Evolutionary conservation across 2,329 filamentous ascomycete species (phyloP).

Genomic region (Aspergillus carbonarius): DNA sequence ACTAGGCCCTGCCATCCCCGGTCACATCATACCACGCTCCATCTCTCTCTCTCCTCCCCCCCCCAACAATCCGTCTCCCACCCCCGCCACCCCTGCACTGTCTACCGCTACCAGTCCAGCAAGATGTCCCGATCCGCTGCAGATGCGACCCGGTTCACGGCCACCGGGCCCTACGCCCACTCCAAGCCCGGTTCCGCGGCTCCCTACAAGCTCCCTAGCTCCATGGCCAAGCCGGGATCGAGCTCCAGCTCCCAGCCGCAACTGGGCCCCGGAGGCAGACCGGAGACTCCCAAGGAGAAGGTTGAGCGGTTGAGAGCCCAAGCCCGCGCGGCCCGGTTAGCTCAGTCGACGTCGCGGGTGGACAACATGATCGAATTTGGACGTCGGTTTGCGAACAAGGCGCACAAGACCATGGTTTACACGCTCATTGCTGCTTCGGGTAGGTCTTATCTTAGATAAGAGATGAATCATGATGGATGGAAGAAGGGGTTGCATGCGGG

Average conservation of each 20-base stretch:
- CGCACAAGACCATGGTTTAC: constrained; percentile 60
- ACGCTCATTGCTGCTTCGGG: constrained; percentile 62
- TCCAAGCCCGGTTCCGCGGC: constrained; percentile 36
- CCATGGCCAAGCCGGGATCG: constrained; percentile 17
- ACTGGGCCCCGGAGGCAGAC: constrained; percentile 27
- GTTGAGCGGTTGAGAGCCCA: constrained; percentile 67
- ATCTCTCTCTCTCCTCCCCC: no score
- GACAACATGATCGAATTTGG: constrained; percentile 57
- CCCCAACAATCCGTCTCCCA: no score
- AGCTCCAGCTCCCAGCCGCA: constrained; percentile 4
- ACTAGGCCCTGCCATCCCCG: neutral
- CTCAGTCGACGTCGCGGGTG: constrained; percentile 56
- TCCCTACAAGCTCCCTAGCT: constrained; percentile 35
- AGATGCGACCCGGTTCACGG: constrained; percentile 53
- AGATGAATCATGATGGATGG: neutral
- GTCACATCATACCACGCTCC: neutral
- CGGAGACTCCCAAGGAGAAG: constrained; percentile 68
- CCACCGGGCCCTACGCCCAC: constrained; percentile 50
- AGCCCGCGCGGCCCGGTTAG: constrained; percentile 64
- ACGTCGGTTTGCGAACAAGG: constrained; percentile 58
- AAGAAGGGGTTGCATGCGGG: neutral
- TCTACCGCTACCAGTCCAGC: neutral
- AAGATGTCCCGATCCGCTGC: constrained; percentile 49
- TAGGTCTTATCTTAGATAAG: constrained; percentile 36
- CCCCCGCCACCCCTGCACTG: neutral